phyloP scores from a whole-genome alignment of 495 filamentous ascomycete species.

The Hypoxylon rickii region DNA sequence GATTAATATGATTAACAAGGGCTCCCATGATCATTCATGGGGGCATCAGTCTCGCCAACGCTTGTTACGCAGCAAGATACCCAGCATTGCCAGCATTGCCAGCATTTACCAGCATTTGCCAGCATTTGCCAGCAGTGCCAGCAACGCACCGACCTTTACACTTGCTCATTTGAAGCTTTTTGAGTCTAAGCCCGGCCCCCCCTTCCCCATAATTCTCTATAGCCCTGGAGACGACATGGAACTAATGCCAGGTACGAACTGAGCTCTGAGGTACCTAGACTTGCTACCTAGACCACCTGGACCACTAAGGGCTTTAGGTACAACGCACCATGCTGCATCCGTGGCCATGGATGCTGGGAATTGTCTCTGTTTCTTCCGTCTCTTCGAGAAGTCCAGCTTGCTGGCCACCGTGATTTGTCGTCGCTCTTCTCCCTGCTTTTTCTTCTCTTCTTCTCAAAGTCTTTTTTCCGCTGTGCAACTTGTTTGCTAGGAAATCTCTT shows the following conservation, averaged over 20 bases:
- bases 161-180: conserved; percentile 20
- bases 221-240: conserved; percentile 28
- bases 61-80: too few species aligned
- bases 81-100: too few species aligned
- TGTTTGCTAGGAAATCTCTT: too few species aligned
- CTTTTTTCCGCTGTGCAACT: conserved; percentile 10
- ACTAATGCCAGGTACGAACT: conserved; percentile 34
- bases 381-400: too few species aligned
- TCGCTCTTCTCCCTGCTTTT: not conserved
- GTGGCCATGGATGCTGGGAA: too few species aligned
- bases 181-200: conserved; percentile 15
- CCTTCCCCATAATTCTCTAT: conserved; percentile 25
- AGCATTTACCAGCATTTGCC: too few species aligned
- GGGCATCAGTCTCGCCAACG: conserved; percentile 1
- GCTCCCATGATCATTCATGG: conserved; percentile 22
- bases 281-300: conserved; percentile 3
- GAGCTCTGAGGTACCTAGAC: conserved; percentile 8
- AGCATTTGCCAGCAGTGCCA: too few species aligned
- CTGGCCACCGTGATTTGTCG: too few species aligned
- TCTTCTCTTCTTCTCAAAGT: conserved; percentile 3
- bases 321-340: too few species aligned
- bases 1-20: conserved; percentile 22
- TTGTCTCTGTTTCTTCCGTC: conserved; percentile 9
- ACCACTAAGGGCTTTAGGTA: conserved; percentile 12
- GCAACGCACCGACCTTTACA: conserved; percentile 15